phyloP scores from a whole-genome alignment of 495 filamentous ascomycete genomes.

The Neurospora sublineolata region DNA sequence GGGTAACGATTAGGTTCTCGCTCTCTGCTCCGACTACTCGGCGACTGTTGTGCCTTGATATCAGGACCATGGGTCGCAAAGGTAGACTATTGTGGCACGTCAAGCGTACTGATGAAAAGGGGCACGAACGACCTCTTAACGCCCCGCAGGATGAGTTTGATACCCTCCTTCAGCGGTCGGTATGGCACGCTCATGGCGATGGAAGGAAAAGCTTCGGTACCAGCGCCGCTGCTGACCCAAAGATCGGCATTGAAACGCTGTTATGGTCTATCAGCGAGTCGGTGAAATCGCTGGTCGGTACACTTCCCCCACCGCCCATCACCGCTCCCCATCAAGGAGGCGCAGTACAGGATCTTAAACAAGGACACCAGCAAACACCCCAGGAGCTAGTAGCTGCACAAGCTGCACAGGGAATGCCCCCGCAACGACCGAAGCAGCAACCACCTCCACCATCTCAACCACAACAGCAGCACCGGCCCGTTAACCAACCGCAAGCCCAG shows the following conservation, averaged over 20 bases:
- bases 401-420: background rate
- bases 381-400: background rate
- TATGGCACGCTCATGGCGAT: slow-evolving; percentile 24
- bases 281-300: slow-evolving; percentile 19
- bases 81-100: slow-evolving; percentile 34
- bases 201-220: slow-evolving; percentile 23
- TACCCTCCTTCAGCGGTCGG: slow-evolving; percentile 20
- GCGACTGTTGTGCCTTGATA: slow-evolving; percentile 26
- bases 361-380: background rate
- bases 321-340: background rate
- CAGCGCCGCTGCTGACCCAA: slow-evolving; percentile 22
- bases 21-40: slow-evolving; percentile 9
- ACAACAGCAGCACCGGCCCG: background rate
- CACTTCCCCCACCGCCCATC: slow-evolving; percentile 3
- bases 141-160: slow-evolving; percentile 30
- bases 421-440: background rate
- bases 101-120: slow-evolving; percentile 11
- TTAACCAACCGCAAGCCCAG: background rate
- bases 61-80: slow-evolving; percentile 22
- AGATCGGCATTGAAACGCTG: slow-evolving; percentile 21
- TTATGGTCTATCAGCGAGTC: slow-evolving; percentile 17
- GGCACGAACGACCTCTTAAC: background rate
- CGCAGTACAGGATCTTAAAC: background rate
- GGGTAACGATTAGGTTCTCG: slow-evolving; percentile 37
- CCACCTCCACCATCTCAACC: background rate